Base-by-base conservation (phyloP, 140 eudicot species). In the Oenanthe javanica region DNA sequence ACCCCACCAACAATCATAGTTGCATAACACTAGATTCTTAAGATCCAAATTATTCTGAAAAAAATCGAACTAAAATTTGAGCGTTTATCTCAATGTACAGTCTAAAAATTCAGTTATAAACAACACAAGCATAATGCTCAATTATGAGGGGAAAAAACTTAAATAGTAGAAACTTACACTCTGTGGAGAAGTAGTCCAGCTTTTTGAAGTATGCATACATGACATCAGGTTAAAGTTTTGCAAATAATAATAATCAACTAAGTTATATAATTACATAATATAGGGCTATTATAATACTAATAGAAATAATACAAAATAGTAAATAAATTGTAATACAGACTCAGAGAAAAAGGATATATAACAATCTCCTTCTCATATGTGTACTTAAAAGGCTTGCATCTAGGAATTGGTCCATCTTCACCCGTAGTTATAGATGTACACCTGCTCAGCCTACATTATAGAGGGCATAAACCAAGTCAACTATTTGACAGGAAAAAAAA, bases 311-410 rank as follows among this genome's bases (percentile, higher is more conserved):
- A 45, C 57, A n/a, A 46, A 70, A 43, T 2, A 18, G 42, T 5
- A 36, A 79, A 66, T 21, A 27, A 15, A 64, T 27, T 12, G 7
- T 64, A 38, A 49, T 16, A 14, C 52, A 11, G 50, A 47, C 47
- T 27, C 23, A 75, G 12, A 11, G 21, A 42, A 64, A 52, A 93
- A 90, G 99, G 99, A 95, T 95, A 91, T 95, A 95, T 95, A 84
- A 95, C 99, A 70, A 95, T 95, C 87, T 95, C 99, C 86, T 95
- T 95, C 90, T 95, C 99, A 73, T 90, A 95, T 48, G 99, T 90
- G 92, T 92, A 92, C 83, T 95, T 92, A 76, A 95, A 95, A 10
- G 99, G 99, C 93, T 95, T 95, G 99, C 99, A 95, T 92, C 99
- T 89, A 54, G 99, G 99, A 79, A 95, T 95, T n/a, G 99, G 97